phyloP scores from a whole-genome alignment of 1,284 basidiomycete genomes.

The Boletus semigastroideus region DNA sequence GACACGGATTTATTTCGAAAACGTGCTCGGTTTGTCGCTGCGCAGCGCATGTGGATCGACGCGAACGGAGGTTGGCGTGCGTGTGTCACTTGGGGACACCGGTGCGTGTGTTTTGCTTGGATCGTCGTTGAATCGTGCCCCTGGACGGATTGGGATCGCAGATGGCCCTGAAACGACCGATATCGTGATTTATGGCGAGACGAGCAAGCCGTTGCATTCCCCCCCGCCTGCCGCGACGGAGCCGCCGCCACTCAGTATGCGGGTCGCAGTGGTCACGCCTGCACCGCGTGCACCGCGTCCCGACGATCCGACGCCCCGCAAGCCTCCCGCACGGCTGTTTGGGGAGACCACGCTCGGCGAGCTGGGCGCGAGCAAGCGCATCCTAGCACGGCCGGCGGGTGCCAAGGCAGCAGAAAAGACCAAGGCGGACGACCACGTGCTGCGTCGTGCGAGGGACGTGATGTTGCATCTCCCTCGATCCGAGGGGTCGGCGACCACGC shows the following conservation, averaged over 20 bases:
- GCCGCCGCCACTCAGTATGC: constrained; percentile 41
- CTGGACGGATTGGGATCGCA: constrained; percentile 22
- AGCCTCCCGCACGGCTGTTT: constrained; percentile 45
- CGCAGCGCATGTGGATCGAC: constrained; percentile 8
- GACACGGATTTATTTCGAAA: constrained; percentile 67
- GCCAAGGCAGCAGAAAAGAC: constrained; percentile 18
- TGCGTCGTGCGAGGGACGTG: constrained; percentile 35
- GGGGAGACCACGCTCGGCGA: constrained; percentile 20
- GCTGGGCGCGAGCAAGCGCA: constrained; percentile 24
- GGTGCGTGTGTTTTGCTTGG: constrained; percentile 38
- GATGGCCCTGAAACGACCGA: constrained; percentile 65
- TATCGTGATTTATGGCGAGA: constrained; percentile 65
- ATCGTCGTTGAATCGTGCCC: no score
- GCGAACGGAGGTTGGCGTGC: constrained; percentile 52
- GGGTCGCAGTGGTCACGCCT: constrained; percentile 58
- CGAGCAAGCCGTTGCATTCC: constrained; percentile 19
- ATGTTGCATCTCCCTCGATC: constrained; percentile 38
- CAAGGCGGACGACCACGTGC: constrained; percentile 25
- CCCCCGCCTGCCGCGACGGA: constrained; percentile 11
- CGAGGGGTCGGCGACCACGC: constrained; percentile 3
- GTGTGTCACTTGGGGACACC: constrained; percentile 67
- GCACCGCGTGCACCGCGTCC: constrained; percentile 54
- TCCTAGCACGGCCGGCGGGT: constrained; percentile 4
- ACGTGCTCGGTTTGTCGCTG: constrained; percentile 54
- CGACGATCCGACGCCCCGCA: constrained; percentile 74